Conservation (phyloP, 1,284 basidiomycete species). For the Moesziomyces sp. region DNA sequence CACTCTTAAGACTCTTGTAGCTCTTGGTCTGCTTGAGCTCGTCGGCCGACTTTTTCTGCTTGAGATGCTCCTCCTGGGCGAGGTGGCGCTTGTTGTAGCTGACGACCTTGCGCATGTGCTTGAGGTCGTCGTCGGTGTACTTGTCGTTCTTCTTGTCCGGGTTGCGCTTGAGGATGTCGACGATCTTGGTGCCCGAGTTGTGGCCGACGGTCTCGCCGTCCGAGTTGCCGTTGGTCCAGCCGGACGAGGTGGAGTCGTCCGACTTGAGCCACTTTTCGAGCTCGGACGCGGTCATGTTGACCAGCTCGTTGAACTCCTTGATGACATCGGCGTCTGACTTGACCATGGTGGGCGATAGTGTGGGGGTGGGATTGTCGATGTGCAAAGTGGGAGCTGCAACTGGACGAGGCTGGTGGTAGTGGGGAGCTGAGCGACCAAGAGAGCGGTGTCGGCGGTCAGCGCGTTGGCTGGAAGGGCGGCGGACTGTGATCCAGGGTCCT, state of each 20-base stretch:
- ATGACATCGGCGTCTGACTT: constrained; percentile 55
- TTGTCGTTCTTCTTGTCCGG: constrained; percentile 60
- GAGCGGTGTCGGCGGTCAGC: too few relatives aligned
- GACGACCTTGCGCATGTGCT: constrained; percentile 67
- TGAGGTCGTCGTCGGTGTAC: constrained; percentile 63
- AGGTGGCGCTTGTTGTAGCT: constrained; percentile 67
- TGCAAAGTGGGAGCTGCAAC: too few relatives aligned
- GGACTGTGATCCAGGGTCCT: not conserved
- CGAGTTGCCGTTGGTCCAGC: constrained; percentile 54
- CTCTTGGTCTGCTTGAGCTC: constrained; percentile 58
- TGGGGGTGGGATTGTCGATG: not conserved
- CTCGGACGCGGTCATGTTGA: constrained; percentile 66
- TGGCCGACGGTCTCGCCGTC: constrained; percentile 61
- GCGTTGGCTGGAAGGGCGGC: too few relatives aligned
- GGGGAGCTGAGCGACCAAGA: too few relatives aligned
- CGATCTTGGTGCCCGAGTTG: constrained; percentile 55
- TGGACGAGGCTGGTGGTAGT: too few relatives aligned
- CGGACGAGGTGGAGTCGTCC: constrained; percentile 48
- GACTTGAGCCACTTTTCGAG: constrained; percentile 65
- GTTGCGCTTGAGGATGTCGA: constrained; percentile 66
- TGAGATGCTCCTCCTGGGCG: constrained; percentile 61
- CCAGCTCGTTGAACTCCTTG: constrained; percentile 61
- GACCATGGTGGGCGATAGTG: constrained; percentile 38
- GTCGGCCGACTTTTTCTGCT: constrained; percentile 52
- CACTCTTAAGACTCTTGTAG: constrained; percentile 55